phyloP scores from a whole-genome alignment of 495 filamentous ascomycete species.

The Talaromyces trachyspermus region DNA sequence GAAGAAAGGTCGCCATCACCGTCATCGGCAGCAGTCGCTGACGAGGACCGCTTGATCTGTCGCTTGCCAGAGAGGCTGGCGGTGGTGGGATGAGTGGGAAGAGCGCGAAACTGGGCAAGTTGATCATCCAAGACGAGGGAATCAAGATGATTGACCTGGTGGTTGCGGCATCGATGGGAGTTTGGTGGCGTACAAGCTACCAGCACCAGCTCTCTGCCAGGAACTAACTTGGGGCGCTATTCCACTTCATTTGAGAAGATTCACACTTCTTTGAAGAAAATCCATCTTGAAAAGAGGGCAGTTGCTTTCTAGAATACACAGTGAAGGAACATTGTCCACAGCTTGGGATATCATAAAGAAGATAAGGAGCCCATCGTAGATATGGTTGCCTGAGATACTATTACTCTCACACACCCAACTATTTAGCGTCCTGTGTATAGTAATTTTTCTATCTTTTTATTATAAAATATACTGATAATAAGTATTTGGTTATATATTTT shows the following conservation, averaged over 20 bases:
- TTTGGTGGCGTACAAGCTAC: slow-evolving; percentile 92
- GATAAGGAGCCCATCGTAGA: no score
- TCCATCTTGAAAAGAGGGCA: not conserved
- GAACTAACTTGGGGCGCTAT: not conserved
- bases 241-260: not conserved
- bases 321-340: no score
- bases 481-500: no score
- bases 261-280: not conserved
- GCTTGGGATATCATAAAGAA: no score
- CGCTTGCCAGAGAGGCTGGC: slow-evolving; percentile 66
- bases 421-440: no score
- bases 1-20: not conserved
- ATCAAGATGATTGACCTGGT: slow-evolving; percentile 93
- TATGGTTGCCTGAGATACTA: no score
- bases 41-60: slow-evolving; percentile 52
- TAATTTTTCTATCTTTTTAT: no score
- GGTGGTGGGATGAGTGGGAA: slow-evolving; percentile 79
- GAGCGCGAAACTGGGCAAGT: slow-evolving; percentile 85
- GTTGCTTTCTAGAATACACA: no score
- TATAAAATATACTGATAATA: no score
- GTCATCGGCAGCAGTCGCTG: not conserved
- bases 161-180: slow-evolving; percentile 80
- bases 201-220: slow-evolving; percentile 5
- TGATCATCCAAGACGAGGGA: slow-evolving; percentile 85
- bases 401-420: no score